Evolutionary conservation across 2,329 filamentous ascomycete species (phyloP), one percentile per base, ranked within the genome.

Genomic region (Exserohilum turcica): DNA sequence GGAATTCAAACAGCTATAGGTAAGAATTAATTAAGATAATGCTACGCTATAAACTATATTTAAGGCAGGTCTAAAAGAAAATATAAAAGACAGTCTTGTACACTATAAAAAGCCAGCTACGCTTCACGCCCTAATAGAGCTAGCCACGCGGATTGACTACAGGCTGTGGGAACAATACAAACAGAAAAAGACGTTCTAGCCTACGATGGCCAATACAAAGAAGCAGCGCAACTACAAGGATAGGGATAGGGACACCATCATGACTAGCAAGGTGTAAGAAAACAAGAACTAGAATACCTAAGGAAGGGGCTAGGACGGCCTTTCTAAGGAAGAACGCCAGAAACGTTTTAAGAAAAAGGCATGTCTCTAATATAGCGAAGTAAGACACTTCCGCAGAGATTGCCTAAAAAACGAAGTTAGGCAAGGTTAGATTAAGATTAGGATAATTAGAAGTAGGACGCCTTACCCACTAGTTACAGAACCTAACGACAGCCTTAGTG

Each of bases 241-340:
- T 16, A 38, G 5, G 2, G 33, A 46, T 19, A 13, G 43, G 1
- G 15, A 46, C 12, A 16, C 33, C 3, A 38, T 31, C 6, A 45
- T 45, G 5, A 45, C 21, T 3, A 5, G 33, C 7, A 31, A 38
- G 6, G 43, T 46, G 19, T n/a, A 39, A 47, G 33, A 46, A 2
- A 46, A 32, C 7, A 47, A 39, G 9, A 8, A 47, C 7, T 24
- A n/a, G 10, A 47, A 47, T 1, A 9, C 7, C 5, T 12, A 15
- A 31, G 12, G 12, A 31, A 19, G 9, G 2, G n/a, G 9, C 12
- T 9, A 46, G 0, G 5, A 46, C 6, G 4, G 43, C 3, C 32
- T 46, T 4, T 46, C 43, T 12, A 28, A 37, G 21, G 10, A 46
- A 46, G 43, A 46, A 27, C 43, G 43, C 24, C 6, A 46, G 27